A percentile compares a stretch with the other conserved stretches of the same genome.
phyloP scores from a whole-genome alignment of 768 basidiomycete species.

The Gymnopilus dilepis region DNA sequence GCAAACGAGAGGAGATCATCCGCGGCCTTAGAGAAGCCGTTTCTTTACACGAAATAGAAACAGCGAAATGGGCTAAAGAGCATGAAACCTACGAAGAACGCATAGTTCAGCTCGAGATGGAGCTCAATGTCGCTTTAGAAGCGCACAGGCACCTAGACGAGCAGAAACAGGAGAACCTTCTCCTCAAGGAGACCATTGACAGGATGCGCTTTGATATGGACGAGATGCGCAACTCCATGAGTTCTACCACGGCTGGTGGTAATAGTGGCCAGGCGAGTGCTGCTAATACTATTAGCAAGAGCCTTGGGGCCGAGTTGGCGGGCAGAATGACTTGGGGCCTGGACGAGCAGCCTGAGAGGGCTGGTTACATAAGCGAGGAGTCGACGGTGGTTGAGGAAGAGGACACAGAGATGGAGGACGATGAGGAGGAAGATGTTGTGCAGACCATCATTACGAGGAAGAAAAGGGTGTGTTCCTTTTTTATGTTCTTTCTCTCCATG shows the following conservation, averaged over 20 bases:
- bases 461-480: conserved; percentile 58
- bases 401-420: conserved; percentile 58
- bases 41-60: conserved; percentile 67
- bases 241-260: conserved; percentile 38
- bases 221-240: conserved; percentile 70
- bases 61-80: conserved; percentile 67
- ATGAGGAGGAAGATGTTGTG: conserved; percentile 76
- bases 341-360: conserved; percentile 43
- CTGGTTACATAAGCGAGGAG: conserved; percentile 24
- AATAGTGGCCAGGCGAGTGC: conserved; percentile 54
- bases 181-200: conserved; percentile 96
- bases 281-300: conserved; percentile 68
- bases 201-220: conserved; percentile 94
- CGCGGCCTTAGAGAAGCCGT: conserved; percentile 64
- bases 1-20: conserved; percentile 76
- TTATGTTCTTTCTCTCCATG: conserved; percentile 7
- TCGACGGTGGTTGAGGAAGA: conserved; percentile 47
- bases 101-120: conserved; percentile 69
- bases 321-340: conserved; percentile 57
- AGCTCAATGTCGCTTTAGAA: conserved; percentile 71
- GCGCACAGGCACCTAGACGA: conserved; percentile 80
- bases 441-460: conserved; percentile 90
- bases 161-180: conserved; percentile 93
- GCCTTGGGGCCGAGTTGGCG: conserved; percentile 73
- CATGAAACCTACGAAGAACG: conserved; percentile 75